Percentiles rank a stretch among this genome's conserved stretches.
Conservation (phyloP, 108 stramenopile species). For the Fistulifera pelliculosa region DNA sequence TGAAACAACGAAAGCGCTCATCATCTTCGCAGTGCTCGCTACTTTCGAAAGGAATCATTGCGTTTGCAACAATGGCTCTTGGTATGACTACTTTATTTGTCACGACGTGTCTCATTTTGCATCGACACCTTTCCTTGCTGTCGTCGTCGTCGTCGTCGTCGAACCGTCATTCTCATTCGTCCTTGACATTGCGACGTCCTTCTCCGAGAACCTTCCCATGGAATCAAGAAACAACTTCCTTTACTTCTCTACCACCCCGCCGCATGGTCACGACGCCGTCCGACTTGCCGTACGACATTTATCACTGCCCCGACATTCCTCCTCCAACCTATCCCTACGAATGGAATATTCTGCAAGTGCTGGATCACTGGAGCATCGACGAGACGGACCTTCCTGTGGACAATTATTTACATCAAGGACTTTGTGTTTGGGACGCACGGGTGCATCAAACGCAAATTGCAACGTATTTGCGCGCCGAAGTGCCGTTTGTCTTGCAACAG, state of each 20-base stretch:
- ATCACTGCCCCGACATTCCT: conserved; percentile 69
- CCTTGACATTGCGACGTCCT: too few species aligned
- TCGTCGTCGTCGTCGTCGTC: too few species aligned
- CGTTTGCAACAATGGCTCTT: too few species aligned
- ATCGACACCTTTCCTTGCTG: too few species aligned
- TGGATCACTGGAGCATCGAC: conserved; percentile 61
- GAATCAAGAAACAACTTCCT: too few species aligned
- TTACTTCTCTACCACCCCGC: not conserved
- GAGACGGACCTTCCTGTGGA: conserved; percentile 20
- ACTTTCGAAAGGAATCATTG: too few species aligned
- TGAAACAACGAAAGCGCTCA: too few species aligned
- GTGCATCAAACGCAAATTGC: conserved; percentile 29
- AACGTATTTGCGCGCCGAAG: conserved; percentile 56
- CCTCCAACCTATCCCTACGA: conserved; percentile 69
- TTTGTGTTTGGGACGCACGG: conserved; percentile 65
- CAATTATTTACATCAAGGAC: conserved; percentile 45
- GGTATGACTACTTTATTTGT: too few species aligned
- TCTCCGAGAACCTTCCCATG: too few species aligned
- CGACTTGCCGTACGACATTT: conserved; percentile 38
- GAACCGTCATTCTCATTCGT: too few species aligned
- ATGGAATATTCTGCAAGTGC: conserved; percentile 63
- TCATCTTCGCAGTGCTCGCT: too few species aligned
- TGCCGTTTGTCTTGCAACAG: conserved; percentile 86
- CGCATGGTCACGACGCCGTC: not conserved
- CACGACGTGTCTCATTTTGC: too few species aligned